A percentile compares a stretch with the other conserved stretches of the same genome.
Conservation (phyloP, 1,284 basidiomycete genomes). For the Sporisorium exsertum region DNA sequence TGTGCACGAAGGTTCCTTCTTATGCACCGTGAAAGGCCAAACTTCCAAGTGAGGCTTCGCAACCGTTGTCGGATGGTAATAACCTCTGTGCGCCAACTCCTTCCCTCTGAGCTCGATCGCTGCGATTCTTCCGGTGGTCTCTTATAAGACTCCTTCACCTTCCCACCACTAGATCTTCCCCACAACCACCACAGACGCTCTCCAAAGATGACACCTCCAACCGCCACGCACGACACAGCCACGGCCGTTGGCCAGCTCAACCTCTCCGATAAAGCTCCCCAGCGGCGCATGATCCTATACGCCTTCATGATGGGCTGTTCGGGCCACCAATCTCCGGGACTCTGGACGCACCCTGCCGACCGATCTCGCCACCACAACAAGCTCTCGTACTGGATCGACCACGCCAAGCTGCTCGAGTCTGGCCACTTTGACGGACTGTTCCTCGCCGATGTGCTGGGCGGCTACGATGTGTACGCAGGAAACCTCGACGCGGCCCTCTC, state of each 20-base stretch:
- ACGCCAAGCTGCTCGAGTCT: constrained; percentile 60
- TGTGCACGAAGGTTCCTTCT: background rate
- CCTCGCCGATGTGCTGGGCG: constrained; percentile 64
- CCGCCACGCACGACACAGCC: constrained; percentile 17
- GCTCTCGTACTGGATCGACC: constrained; percentile 62
- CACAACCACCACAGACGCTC: background rate
- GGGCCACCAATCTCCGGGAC: constrained; percentile 61
- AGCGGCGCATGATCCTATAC: constrained; percentile 47
- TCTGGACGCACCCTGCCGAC: constrained; percentile 58
- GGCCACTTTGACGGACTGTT: constrained; percentile 64
- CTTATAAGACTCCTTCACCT: background rate
- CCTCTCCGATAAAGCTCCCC: background rate
- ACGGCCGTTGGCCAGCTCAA: constrained; percentile 10
- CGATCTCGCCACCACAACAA: constrained; percentile 57
- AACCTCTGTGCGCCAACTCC: background rate
- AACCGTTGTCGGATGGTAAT: background rate
- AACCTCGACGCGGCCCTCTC: constrained; percentile 56
- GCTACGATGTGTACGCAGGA: constrained; percentile 61
- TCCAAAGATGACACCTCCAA: constrained; percentile 18
- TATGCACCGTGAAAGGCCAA: background rate
- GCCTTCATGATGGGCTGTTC: constrained; percentile 63
- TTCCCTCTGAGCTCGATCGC: background rate
- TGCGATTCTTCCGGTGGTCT: background rate
- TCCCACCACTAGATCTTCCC: background rate
- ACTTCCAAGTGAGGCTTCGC: background rate